Conservation (phyloP, 2,329 filamentous ascomycete genomes). For the Fusarium sp. region DNA sequence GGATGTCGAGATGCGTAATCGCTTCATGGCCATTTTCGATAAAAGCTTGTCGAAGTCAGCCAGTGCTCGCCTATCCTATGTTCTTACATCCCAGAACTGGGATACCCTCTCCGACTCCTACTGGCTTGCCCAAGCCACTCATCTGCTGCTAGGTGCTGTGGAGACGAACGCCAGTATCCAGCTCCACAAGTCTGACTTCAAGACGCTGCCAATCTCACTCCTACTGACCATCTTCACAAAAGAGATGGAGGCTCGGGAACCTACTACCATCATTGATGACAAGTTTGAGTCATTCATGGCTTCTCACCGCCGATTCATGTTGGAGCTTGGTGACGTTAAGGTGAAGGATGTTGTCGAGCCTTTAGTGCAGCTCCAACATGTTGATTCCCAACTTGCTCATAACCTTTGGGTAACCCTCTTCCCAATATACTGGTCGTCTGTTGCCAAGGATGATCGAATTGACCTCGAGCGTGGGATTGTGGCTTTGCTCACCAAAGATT, state of each 20-base stretch:
- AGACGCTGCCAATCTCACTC: conserved; percentile 77
- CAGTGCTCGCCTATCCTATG: conserved; percentile 87
- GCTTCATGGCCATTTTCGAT: conserved; percentile 97
- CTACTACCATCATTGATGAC: conserved; percentile 81
- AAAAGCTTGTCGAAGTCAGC: conserved; percentile 93
- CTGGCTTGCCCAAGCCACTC: conserved; percentile 95
- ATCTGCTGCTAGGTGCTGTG: conserved; percentile 89
- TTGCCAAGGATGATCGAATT: conserved; percentile 86
- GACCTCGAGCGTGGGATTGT: conserved; percentile 94
- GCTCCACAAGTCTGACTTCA: conserved; percentile 87
- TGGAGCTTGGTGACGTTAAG: conserved; percentile 86
- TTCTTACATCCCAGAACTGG: conserved; percentile 95
- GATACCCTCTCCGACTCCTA: conserved; percentile 94
- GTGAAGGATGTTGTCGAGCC: conserved; percentile 91
- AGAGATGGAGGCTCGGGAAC: conserved; percentile 77
- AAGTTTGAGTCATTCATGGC: conserved; percentile 83
- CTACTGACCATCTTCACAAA: conserved; percentile 80
- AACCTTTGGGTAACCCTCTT: conserved; percentile 93
- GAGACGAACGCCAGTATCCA: conserved; percentile 85
- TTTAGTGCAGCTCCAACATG: conserved; percentile 90
- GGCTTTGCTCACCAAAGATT: conserved; percentile 92
- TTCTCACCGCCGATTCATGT: conserved; percentile 84
- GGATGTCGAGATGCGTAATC: conserved; percentile 95
- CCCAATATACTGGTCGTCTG: conserved; percentile 92
- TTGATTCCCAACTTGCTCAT: conserved; percentile 83